Conservation (phyloP, 148 eudicot genomes). For the Chenopodium berlandieri region DNA sequence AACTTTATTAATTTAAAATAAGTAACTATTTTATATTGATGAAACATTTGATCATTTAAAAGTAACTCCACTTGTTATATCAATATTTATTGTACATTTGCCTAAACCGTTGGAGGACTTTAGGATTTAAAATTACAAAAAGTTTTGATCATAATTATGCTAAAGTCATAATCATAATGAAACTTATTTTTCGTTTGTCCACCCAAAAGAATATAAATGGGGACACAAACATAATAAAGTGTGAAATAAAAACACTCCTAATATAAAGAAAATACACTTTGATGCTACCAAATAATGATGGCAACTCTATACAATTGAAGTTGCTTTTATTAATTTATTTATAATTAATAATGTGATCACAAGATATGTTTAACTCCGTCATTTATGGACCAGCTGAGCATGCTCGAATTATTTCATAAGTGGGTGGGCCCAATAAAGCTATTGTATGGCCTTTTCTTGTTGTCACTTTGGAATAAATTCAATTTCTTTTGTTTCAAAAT, state of each 20-base stretch:
- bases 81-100: no score
- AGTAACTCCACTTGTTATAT: no score
- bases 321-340: no score
- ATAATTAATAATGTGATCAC: neutral
- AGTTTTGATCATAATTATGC: no score
- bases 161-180: neutral
- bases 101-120: neutral
- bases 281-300: slow-evolving; percentile 8
- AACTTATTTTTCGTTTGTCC: neutral
- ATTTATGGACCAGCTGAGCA: slow-evolving; percentile 17
- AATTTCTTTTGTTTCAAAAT: no score
- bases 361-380: neutral
- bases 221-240: no score
- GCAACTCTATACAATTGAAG: neutral
- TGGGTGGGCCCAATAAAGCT: neutral
- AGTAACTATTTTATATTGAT: no score
- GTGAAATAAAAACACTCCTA: neutral
- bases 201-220: neutral
- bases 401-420: neutral
- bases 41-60: no score
- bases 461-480: neutral
- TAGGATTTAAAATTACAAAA: neutral
- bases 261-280: neutral
- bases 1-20: no score
- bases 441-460: neutral